Evolutionary conservation across 352 stramenopile species (phyloP).

Genomic region (Phytophthora pistaciae): DNA sequence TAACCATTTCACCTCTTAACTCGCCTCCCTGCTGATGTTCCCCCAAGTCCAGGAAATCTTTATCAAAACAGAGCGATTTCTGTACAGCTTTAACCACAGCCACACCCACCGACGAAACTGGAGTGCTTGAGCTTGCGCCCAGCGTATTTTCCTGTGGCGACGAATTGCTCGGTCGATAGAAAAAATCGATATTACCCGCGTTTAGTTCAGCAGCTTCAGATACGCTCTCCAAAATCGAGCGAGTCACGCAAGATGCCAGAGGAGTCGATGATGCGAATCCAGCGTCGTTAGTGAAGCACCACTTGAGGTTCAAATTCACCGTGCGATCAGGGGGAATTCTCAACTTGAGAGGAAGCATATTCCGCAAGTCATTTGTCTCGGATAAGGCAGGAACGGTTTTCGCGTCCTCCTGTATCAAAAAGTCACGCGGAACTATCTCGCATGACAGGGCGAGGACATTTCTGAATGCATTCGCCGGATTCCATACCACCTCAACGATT

Average conservation of each 20-base stretch:
- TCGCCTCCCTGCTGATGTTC: slow-evolving; percentile 79
- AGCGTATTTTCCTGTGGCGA: slow-evolving; percentile 20
- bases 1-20: slow-evolving; percentile 64
- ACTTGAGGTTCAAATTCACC: slow-evolving; percentile 61
- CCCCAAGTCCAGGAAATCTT: slow-evolving; percentile 77
- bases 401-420: slow-evolving; percentile 34
- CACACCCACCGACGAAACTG: slow-evolving; percentile 57
- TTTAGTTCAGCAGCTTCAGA: slow-evolving; percentile 60
- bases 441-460: slow-evolving; percentile 64
- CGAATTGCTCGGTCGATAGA: slow-evolving; percentile 33
- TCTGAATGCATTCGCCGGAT: slow-evolving; percentile 50
- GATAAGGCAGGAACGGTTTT: slow-evolving; percentile 4
- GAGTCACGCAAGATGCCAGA: slow-evolving; percentile 75
- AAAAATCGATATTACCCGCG: slow-evolving; percentile 72
- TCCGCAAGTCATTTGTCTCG: slow-evolving; percentile 12
- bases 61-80: slow-evolving; percentile 72
- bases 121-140: slow-evolving; percentile 16
- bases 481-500: slow-evolving; percentile 69
- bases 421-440: slow-evolving; percentile 44
- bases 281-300: slow-evolving; percentile 68
- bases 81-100: slow-evolving; percentile 76
- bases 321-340: slow-evolving; percentile 43
- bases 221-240: slow-evolving; percentile 69
- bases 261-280: slow-evolving; percentile 73
- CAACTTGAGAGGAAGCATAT: slow-evolving; percentile 52